Conservation (phyloP, 768 basidiomycete genomes). For the Infundibulicybe gibba region DNA sequence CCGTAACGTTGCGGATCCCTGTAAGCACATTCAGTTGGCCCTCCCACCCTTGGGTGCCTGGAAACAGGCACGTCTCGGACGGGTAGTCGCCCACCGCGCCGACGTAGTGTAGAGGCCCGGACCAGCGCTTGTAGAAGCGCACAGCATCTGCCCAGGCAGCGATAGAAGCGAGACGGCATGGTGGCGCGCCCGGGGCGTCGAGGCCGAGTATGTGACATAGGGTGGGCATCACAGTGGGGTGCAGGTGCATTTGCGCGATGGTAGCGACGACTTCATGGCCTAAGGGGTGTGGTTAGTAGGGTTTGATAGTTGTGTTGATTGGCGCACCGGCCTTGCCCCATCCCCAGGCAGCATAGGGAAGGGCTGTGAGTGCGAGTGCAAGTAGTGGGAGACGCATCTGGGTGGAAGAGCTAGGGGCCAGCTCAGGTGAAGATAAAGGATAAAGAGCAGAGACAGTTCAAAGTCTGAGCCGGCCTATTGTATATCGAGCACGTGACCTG, state of each 20-base stretch:
- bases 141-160: slow-evolving; percentile 87
- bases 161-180: slow-evolving; percentile 79
- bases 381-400: too few relatives aligned
- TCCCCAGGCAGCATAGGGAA: too few relatives aligned
- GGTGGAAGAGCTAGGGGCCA: too few relatives aligned
- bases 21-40: slow-evolving; percentile 69
- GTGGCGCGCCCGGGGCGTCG: slow-evolving; percentile 31
- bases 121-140: slow-evolving; percentile 65
- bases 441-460: too few relatives aligned
- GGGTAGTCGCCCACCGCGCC: slow-evolving; percentile 78
- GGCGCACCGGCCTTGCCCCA: too few relatives aligned
- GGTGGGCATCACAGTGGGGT: slow-evolving; percentile 62
- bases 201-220: slow-evolving; percentile 71
- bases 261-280: slow-evolving; percentile 94
- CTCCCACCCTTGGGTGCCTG: slow-evolving; percentile 72
- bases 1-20: slow-evolving; percentile 75
- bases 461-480: too few relatives aligned
- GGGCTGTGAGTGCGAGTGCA: too few relatives aligned
- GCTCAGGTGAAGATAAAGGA: too few relatives aligned
- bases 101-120: slow-evolving; percentile 72
- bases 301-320: too few relatives aligned
- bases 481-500: too few relatives aligned
- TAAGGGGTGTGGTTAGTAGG: slow-evolving; percentile 12
- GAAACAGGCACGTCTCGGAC: slow-evolving; percentile 69
- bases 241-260: slow-evolving; percentile 89